phyloP scores from a whole-genome alignment of 768 basidiomycete species.

The Amanita jacksonii region DNA sequence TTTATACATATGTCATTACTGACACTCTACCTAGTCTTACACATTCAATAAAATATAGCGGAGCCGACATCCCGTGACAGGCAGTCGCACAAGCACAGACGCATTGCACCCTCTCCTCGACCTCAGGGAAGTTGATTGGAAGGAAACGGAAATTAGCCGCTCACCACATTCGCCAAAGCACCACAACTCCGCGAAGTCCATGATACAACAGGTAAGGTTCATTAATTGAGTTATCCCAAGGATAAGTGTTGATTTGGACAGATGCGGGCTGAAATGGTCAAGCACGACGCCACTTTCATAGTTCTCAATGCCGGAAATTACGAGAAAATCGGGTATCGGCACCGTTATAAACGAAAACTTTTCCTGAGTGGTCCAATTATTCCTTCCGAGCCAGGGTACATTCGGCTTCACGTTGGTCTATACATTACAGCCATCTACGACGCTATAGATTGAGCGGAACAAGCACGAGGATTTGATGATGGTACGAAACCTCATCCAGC shows the following conservation, averaged over 20 bases:
- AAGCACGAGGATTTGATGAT: neutral
- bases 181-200: no score
- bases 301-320: neutral
- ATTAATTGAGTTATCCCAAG: neutral
- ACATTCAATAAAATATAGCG: no score
- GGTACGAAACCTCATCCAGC: neutral
- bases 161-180: no score
- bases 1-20: no score
- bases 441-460: neutral
- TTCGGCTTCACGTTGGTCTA: neutral
- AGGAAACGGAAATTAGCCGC: no score
- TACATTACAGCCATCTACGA: neutral
- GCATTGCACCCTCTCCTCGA: no score
- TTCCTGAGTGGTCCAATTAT: no score
- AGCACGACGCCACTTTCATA: neutral
- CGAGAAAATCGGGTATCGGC: neutral
- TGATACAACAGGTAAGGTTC: neutral
- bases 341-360: no score
- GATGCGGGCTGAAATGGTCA: neutral
- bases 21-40: no score
- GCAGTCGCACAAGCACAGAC: neutral
- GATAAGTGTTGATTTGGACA: no score
- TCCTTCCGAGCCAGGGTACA: neutral
- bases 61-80: no score
- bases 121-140: no score